A percentile compares a stretch with the other conserved stretches of the same genome.
Evolutionary conservation across 495 filamentous ascomycete species (phyloP).

Genomic region (Aspergillus heteromorphus): DNA sequence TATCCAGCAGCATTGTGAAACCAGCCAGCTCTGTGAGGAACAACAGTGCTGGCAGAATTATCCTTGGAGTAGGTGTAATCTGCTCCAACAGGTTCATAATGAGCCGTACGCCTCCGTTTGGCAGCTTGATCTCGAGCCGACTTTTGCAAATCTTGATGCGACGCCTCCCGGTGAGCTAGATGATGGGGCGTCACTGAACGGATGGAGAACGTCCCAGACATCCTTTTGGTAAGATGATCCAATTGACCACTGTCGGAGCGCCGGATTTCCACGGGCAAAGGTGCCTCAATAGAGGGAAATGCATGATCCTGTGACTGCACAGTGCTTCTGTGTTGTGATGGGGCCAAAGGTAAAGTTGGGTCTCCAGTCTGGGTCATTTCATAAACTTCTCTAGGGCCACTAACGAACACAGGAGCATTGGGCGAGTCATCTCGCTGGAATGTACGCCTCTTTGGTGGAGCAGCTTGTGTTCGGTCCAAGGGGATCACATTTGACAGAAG

Average conservation of each 20-base stretch:
- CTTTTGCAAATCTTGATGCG: slow-evolving; percentile 12
- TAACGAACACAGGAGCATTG: slow-evolving; percentile 35
- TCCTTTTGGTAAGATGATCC: slow-evolving; percentile 29
- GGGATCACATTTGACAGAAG: slow-evolving; percentile 14
- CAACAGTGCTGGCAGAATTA: slow-evolving; percentile 9
- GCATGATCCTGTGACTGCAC: slow-evolving; percentile 25
- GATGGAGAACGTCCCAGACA: slow-evolving; percentile 25
- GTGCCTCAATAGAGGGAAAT: slow-evolving; percentile 38
- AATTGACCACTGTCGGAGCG: slow-evolving; percentile 23
- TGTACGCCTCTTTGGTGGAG: slow-evolving; percentile 16
- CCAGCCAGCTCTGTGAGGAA: slow-evolving; percentile 11
- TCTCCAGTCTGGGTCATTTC: slow-evolving; percentile 15
- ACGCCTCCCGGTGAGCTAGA: slow-evolving; percentile 11
- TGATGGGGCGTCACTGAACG: slow-evolving; percentile 32
- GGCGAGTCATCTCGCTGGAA: slow-evolving; percentile 14
- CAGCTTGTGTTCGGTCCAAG: slow-evolving; percentile 13
- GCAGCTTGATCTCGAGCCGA: slow-evolving; percentile 17
- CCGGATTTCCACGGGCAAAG: slow-evolving; percentile 23
- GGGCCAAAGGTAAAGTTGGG: slow-evolving; percentile 12
- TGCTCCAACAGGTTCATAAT: slow-evolving; percentile 15
- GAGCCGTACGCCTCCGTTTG: slow-evolving; percentile 32
- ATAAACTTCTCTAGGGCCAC: slow-evolving; percentile 25
- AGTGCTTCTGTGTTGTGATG: slow-evolving; percentile 15
- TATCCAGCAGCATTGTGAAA: slow-evolving; percentile 17
- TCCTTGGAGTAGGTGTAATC: slow-evolving; percentile 2